A percentile compares a stretch with the other conserved stretches of the same genome.
Conservation (phyloP, 2,329 filamentous ascomycete genomes). For the Sarocladium kiliense region DNA sequence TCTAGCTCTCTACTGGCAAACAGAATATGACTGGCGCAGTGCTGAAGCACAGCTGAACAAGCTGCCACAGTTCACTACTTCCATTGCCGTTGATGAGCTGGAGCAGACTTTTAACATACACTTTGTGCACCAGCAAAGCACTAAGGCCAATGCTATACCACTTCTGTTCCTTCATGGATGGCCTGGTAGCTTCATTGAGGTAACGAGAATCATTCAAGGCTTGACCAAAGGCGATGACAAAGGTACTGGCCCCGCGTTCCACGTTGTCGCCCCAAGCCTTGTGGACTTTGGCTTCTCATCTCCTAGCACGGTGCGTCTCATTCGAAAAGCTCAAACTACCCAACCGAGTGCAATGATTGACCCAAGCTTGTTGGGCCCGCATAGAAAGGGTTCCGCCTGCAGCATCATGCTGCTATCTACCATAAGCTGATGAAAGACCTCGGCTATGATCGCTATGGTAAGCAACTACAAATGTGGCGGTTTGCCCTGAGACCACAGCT, state of each 20-base stretch:
- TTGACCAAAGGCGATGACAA: too few species aligned
- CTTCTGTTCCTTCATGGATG: slow-evolving; percentile 2
- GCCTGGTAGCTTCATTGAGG: not conserved
- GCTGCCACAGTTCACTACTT: too few species aligned
- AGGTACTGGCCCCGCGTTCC: not conserved
- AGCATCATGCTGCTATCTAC: not conserved
- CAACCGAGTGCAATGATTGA: not conserved
- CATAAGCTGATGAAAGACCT: not conserved
- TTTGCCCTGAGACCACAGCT: not conserved
- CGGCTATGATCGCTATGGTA: not conserved
- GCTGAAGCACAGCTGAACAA: too few species aligned
- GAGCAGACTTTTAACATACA: too few species aligned
- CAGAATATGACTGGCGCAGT: too few species aligned
- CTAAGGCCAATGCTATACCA: too few species aligned
- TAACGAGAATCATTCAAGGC: too few species aligned
- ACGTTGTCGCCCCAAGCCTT: not conserved
- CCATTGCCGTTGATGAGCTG: too few species aligned
- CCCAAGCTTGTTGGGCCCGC: too few species aligned
- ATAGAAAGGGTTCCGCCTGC: not conserved
- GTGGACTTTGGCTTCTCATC: slow-evolving; percentile 3
- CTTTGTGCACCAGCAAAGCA: too few species aligned
- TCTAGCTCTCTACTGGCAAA: too few species aligned
- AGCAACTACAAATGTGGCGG: not conserved
- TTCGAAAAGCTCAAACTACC: not conserved
- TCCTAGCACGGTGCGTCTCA: not conserved